These are phyloP conservation scores for Verticillium isaacii DNA, from an alignment of 2,329 filamentous ascomycete genomes.

Conservation along the genomic window DNA sequence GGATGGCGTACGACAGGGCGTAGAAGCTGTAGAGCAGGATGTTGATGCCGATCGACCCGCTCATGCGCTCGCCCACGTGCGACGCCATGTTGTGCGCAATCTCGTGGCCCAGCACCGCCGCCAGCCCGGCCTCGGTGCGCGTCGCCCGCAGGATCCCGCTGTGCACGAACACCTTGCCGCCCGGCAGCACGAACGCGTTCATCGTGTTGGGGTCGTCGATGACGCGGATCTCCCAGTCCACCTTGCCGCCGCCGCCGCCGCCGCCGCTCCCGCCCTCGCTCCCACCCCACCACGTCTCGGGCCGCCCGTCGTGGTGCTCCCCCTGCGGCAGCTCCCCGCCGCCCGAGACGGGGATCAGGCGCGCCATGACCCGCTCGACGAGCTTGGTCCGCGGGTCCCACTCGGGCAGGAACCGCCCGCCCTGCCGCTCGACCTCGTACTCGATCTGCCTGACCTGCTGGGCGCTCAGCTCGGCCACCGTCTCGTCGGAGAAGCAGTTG, in stretches of 20 bases:
- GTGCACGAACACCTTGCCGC: conserved; percentile 76
- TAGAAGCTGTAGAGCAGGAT: conserved; percentile 46
- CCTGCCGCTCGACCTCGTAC: conserved; percentile 44
- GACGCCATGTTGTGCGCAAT: conserved; percentile 72
- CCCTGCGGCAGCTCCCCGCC: conserved; percentile 35
- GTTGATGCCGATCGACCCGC: conserved; percentile 45
- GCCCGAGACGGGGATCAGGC: conserved; percentile 64
- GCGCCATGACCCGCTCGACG: conserved; percentile 60
- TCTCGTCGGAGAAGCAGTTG: conserved; percentile 57
- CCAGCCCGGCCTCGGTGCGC: conserved; percentile 62
- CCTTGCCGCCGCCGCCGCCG: background rate
- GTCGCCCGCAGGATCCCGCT: conserved; percentile 68
- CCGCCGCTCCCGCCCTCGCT: background rate
- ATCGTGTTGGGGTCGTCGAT: conserved; percentile 59
- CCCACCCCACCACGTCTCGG: background rate
- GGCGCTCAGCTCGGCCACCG: conserved; percentile 49
- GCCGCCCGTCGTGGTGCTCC: background rate
- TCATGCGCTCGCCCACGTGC: conserved; percentile 61
- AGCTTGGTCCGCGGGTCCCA: conserved; percentile 50
- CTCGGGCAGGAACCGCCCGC: conserved; percentile 51
- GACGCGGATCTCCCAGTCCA: conserved; percentile 67
- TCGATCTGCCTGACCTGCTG: conserved; percentile 54
- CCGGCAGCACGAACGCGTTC: conserved; percentile 76
- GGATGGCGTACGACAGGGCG: conserved; percentile 38
- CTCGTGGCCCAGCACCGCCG: conserved; percentile 74